Evolutionary conservation across 2,329 filamentous ascomycete species (phyloP).

Genomic region (Cladorrhinum sp.): DNA sequence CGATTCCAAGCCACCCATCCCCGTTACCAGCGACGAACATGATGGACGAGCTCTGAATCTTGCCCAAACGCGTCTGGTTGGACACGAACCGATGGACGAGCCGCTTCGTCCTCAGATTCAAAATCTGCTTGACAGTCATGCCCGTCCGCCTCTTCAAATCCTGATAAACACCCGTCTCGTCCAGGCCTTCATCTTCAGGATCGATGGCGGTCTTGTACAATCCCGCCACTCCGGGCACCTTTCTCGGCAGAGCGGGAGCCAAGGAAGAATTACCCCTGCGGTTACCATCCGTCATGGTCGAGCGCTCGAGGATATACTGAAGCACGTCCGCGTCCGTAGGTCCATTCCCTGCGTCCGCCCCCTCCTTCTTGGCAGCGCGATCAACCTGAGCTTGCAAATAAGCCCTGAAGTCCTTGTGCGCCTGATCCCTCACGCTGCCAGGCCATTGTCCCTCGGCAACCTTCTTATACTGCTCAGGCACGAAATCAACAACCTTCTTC

Average conservation of each 20-base stretch:
- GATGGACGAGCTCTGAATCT: constrained; percentile 73
- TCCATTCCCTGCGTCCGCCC: constrained; percentile 23
- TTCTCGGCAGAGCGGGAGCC: constrained; percentile 49
- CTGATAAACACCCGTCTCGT: constrained; percentile 49
- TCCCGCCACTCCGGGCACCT: constrained; percentile 52
- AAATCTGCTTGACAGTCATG: constrained; percentile 50
- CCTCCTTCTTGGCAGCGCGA: constrained; percentile 26
- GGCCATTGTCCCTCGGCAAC: constrained; percentile 29
- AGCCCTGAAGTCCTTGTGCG: constrained; percentile 28
- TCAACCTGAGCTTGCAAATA: constrained; percentile 24
- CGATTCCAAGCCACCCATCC: constrained; percentile 81
- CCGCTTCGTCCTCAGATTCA: constrained; percentile 62
- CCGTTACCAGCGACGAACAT: constrained; percentile 83
- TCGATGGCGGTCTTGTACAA: constrained; percentile 48
- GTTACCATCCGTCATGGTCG: constrained; percentile 35
- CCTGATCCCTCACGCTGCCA: constrained; percentile 24
- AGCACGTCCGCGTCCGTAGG: constrained; percentile 32
- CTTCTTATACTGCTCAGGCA: constrained; percentile 28
- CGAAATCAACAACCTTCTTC: constrained; percentile 39
- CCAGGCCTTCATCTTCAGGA: constrained; percentile 48
- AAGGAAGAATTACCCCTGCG: constrained; percentile 41
- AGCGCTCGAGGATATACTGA: constrained; percentile 36
- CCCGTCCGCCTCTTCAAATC: constrained; percentile 55
- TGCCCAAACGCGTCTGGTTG: constrained; percentile 96
- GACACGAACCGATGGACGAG: constrained; percentile 71